A percentile compares a stretch with the other conserved stretches of the same genome.
These are phyloP conservation scores for Leptodontidium sp. DNA, from an alignment of 2,329 filamentous ascomycete species.

Conservation along the genomic window DNA sequence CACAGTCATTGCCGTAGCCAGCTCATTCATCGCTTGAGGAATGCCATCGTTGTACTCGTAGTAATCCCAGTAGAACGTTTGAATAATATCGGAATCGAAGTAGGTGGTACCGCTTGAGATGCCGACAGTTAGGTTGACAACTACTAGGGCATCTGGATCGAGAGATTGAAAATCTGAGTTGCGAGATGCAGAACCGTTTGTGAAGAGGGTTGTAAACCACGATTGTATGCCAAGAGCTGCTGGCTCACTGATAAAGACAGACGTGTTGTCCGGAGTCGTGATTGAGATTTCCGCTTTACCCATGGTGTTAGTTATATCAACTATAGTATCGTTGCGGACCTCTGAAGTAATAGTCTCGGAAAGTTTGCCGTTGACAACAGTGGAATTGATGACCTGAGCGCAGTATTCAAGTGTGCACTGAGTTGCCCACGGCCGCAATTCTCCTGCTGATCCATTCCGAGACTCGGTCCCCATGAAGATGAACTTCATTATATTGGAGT, in stretches of 20 bases:
- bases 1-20: constrained; percentile 49
- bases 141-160: constrained; percentile 8
- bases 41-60: constrained; percentile 49
- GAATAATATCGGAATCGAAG: constrained; percentile 47
- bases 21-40: constrained; percentile 48
- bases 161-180: constrained; percentile 13
- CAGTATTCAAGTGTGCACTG: constrained; percentile 24
- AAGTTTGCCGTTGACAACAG: constrained; percentile 8
- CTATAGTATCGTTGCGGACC: constrained; percentile 4
- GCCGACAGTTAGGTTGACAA: constrained; percentile 23
- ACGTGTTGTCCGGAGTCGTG: constrained; percentile 4
- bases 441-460: background rate
- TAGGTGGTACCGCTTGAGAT: constrained; percentile 23
- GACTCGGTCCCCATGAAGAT: constrained; percentile 22
- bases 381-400: constrained; percentile 13
- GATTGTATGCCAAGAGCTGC: constrained; percentile 20
- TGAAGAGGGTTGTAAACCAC: constrained; percentile 20
- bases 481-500: constrained; percentile 19
- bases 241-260: constrained; percentile 23
- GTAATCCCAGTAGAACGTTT: constrained; percentile 53
- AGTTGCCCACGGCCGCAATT: constrained; percentile 19
- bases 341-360: constrained; percentile 3
- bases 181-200: constrained; percentile 18
- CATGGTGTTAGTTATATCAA: constrained; percentile 2
- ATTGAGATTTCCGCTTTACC: constrained; percentile 5